Percentiles rank a stretch among this genome's conserved stretches.
phyloP scores from a whole-genome alignment of 805 yeast genomes.

The Wickerhamiella cacticola region DNA sequence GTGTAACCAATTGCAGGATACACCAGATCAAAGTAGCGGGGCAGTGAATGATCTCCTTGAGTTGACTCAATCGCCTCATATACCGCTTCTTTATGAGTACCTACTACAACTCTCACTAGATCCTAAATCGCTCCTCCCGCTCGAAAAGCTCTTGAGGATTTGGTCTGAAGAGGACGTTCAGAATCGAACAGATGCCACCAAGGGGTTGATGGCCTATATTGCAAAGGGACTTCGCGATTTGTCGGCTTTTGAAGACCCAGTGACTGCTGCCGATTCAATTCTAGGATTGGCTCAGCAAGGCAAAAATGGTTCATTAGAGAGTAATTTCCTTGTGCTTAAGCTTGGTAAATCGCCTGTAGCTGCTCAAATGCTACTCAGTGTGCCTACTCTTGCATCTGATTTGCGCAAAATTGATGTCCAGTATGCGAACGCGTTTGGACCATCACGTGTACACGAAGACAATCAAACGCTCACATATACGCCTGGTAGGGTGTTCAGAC shows the following conservation, averaged over 20 bases:
- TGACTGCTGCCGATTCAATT: background rate
- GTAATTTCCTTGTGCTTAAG: conserved; percentile 11
- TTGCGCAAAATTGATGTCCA: background rate
- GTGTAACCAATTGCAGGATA: conserved; percentile 25
- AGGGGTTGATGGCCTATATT: conserved; percentile 14
- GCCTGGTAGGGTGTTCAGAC: conserved; percentile 15
- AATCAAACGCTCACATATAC: conserved; percentile 3
- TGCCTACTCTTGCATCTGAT: background rate
- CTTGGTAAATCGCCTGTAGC: background rate
- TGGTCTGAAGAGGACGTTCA: conserved; percentile 10
- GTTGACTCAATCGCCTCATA: conserved; percentile 13
- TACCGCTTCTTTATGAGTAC: conserved; percentile 26
- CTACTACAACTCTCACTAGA: conserved; percentile 21
- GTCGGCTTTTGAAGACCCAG: background rate
- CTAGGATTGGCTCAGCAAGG: conserved; percentile 16
- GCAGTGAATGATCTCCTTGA: conserved; percentile 5
- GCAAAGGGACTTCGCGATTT: conserved; percentile 16
- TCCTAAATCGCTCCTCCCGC: conserved; percentile 19
- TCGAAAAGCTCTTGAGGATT: conserved; percentile 16
- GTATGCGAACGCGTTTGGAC: conserved; percentile 3
- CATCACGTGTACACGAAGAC: background rate
- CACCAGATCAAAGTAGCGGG: conserved; percentile 8
- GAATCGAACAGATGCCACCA: background rate
- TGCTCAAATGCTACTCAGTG: background rate
- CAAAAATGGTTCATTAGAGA: conserved; percentile 15